phyloP scores from a whole-genome alignment of 78 protist genomes.

The Guillardia theta region DNA sequence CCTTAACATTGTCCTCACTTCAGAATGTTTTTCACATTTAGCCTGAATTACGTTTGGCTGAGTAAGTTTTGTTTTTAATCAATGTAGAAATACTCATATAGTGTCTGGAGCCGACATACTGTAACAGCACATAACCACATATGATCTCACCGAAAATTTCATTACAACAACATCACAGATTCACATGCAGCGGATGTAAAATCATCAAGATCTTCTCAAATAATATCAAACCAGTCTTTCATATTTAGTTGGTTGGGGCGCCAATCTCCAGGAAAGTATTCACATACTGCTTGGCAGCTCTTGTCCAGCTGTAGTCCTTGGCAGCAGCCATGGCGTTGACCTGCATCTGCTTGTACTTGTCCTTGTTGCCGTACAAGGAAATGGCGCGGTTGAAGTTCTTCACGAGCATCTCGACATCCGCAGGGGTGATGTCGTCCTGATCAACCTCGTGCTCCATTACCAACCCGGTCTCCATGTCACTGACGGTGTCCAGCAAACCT shows the following conservation, averaged over 20 bases:
- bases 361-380: not conserved
- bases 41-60: too few species aligned
- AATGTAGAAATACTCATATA: too few species aligned
- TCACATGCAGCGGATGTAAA: too few species aligned
- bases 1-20: too few species aligned
- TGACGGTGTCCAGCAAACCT: slow-evolving; percentile 4
- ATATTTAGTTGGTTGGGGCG: not conserved
- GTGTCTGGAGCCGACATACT: too few species aligned
- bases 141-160: too few species aligned
- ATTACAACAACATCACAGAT: too few species aligned
- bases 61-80: too few species aligned
- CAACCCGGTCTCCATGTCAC: slow-evolving; percentile 26
- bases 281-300: not conserved
- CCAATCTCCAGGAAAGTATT: not conserved
- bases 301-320: not conserved
- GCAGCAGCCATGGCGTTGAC: not conserved
- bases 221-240: not conserved
- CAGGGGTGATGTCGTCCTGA: not conserved
- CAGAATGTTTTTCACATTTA: too few species aligned
- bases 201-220: too few species aligned
- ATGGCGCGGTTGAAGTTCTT: not conserved
- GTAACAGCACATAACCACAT: too few species aligned
- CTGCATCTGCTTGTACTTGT: not conserved
- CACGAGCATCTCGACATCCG: not conserved
- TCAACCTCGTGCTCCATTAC: slow-evolving; percentile 22